Evolutionary conservation across 805 yeast species (phyloP).

Genomic region (Jamesozyma spencerorum): DNA sequence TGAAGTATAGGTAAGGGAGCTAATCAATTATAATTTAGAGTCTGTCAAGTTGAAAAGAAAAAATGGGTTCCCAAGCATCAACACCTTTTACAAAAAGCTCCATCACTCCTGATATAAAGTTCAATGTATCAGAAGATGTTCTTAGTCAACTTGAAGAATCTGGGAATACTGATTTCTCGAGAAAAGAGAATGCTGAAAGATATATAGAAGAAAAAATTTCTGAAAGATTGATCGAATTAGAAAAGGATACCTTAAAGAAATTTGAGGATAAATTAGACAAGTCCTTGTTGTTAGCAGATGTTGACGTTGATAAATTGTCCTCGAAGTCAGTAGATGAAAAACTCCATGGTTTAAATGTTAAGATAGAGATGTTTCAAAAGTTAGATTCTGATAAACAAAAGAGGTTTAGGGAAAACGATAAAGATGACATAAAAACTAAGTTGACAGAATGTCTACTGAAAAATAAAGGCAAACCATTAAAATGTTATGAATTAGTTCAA

Average conservation of each 20-base stretch:
- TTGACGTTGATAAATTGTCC: slow-evolving; percentile 28
- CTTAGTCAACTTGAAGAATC: slow-evolving; percentile 54
- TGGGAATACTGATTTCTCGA: slow-evolving; percentile 59
- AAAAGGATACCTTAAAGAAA: slow-evolving; percentile 40
- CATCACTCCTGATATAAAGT: slow-evolving; percentile 35
- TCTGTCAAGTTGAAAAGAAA: slow-evolving; percentile 1
- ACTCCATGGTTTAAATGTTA: slow-evolving; percentile 31
- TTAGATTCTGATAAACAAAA: slow-evolving; percentile 20
- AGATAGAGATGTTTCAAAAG: slow-evolving; percentile 31
- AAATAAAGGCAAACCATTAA: slow-evolving; percentile 56
- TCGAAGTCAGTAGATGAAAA: slow-evolving; percentile 34
- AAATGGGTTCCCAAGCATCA: slow-evolving; percentile 53
- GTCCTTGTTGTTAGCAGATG: slow-evolving; percentile 30
- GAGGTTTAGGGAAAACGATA: slow-evolving; percentile 21
- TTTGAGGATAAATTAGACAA: slow-evolving; percentile 43
- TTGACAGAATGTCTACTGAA: slow-evolving; percentile 51
- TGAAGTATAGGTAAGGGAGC: neutral
- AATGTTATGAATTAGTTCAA: slow-evolving; percentile 77
- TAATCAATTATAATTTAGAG: slow-evolving; percentile 1
- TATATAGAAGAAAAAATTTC: slow-evolving; percentile 58
- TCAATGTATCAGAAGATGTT: slow-evolving; percentile 57
- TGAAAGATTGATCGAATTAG: slow-evolving; percentile 45
- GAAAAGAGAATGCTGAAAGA: slow-evolving; percentile 59
- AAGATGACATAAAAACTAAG: slow-evolving; percentile 35
- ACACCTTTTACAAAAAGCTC: slow-evolving; percentile 38